Evolutionary conservation across 2,329 filamentous ascomycete species (phyloP).

Genomic region (Chaetomiaceae sp.): DNA sequence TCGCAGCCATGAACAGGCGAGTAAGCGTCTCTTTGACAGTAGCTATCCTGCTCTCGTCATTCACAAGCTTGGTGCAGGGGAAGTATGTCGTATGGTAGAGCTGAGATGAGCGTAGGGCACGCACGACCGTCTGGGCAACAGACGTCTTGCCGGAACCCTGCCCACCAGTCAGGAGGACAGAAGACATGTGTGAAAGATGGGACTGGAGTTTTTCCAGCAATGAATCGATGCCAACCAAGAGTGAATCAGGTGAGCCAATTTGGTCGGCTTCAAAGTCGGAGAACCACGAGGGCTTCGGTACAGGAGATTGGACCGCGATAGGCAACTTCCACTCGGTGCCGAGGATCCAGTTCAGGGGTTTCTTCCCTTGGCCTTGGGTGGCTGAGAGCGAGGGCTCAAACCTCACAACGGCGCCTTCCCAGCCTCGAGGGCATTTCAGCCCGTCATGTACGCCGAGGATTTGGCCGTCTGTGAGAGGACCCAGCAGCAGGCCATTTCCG

Average conservation of each 20-base stretch:
- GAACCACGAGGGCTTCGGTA: constrained; percentile 60
- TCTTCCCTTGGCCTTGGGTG: constrained; percentile 42
- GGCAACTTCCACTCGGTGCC: constrained; percentile 70
- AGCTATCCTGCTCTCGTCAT: constrained; percentile 83
- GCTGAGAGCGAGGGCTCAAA: constrained; percentile 58
- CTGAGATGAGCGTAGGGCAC: constrained; percentile 64
- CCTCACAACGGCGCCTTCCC: constrained; percentile 79
- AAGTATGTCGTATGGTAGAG: constrained; percentile 84
- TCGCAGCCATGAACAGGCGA: constrained; percentile 79
- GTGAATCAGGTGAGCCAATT: constrained; percentile 44
- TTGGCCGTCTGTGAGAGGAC: constrained; percentile 85
- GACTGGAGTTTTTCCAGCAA: constrained; percentile 68
- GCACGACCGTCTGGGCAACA: constrained; percentile 70
- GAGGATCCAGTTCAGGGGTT: constrained; percentile 63
- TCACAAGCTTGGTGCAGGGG: constrained; percentile 79
- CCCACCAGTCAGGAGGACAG: constrained; percentile 81
- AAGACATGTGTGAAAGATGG: constrained; percentile 79
- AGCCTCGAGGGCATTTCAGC: constrained; percentile 54
- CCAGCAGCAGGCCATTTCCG: constrained; percentile 65
- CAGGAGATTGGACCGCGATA: constrained; percentile 71
- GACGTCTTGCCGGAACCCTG: constrained; percentile 88
- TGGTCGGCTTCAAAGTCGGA: constrained; percentile 53
- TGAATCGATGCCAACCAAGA: constrained; percentile 79
- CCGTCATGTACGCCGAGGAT: constrained; percentile 59
- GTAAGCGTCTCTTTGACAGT: constrained; percentile 86